A percentile compares a stretch with the other conserved stretches of the same genome.
Conservation (phyloP, 495 filamentous ascomycete genomes). For the Podospora bellae-mahoneyi region DNA sequence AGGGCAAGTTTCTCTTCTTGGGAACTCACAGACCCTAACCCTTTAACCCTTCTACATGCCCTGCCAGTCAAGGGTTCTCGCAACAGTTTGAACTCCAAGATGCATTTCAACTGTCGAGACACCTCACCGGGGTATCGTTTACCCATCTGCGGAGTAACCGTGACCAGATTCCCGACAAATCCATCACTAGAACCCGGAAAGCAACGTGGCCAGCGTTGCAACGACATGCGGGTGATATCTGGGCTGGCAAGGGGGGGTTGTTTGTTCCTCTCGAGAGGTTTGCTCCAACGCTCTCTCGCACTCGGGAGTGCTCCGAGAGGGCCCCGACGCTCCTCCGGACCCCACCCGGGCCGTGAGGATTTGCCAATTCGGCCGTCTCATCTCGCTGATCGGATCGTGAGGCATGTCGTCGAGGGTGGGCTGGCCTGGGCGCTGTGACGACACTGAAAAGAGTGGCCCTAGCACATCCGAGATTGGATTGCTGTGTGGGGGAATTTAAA, state of each 20-base stretch:
- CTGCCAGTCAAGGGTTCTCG: too few relatives aligned
- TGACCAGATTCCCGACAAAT: background rate
- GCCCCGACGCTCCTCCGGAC: too few relatives aligned
- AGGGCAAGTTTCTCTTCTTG: background rate
- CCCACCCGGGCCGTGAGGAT: background rate
- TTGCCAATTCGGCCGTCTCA: background rate
- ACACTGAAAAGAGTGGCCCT: background rate
- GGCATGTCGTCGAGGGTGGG: background rate
- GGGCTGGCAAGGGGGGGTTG: background rate
- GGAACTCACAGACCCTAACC: too few relatives aligned
- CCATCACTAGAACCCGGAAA: background rate
- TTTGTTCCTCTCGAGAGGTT: background rate
- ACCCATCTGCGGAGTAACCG: background rate
- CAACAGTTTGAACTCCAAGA: too few relatives aligned
- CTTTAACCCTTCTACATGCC: too few relatives aligned
- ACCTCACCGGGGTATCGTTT: background rate
- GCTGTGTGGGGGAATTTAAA: conserved; percentile 8
- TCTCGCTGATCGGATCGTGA: background rate
- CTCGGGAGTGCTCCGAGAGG: background rate
- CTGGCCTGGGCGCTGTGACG: background rate
- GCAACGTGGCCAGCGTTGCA: conserved; percentile 10
- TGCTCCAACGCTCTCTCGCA: background rate
- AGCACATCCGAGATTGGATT: background rate
- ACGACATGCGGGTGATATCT: conserved; percentile 5
- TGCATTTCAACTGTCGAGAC: too few relatives aligned